Conservation (phyloP, 2,329 filamentous ascomycete species). For the Nemania sp. region DNA sequence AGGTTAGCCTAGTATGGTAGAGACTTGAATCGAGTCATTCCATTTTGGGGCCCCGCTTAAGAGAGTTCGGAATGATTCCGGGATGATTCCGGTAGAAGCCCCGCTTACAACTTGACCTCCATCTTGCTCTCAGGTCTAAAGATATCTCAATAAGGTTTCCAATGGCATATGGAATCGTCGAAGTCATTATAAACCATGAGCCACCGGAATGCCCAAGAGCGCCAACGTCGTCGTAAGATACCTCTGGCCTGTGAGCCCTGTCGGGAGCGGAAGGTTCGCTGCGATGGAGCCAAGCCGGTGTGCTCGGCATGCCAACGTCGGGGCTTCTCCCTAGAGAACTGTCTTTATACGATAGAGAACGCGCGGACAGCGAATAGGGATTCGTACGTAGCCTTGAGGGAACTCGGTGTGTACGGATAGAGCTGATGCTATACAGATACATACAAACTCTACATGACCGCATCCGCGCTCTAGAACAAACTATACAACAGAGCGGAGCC, state of each 20-base stretch:
- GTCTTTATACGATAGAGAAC: constrained; percentile 6
- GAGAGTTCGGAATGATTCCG: not conserved
- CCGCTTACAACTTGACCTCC: not conserved
- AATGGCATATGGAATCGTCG: not conserved
- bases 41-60: not conserved
- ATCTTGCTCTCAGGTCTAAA: not conserved
- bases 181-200: not conserved
- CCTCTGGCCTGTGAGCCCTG: not conserved
- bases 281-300: not conserved
- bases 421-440: not conserved
- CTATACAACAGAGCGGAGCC: not conserved
- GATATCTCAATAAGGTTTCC: not conserved
- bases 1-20: not conserved
- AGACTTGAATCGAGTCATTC: not conserved
- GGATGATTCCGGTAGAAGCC: not conserved
- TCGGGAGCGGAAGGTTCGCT: not conserved
- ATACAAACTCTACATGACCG: not conserved
- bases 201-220: not conserved
- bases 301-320: not conserved
- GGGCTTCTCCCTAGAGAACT: not conserved
- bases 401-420: not conserved
- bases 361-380: not conserved
- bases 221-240: not conserved
- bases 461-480: not conserved
- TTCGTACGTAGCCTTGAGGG: not conserved